Evolutionary conservation across 2,329 filamentous ascomycete species (phyloP).

Genomic region (Aspergillus pseudoglaucus): DNA sequence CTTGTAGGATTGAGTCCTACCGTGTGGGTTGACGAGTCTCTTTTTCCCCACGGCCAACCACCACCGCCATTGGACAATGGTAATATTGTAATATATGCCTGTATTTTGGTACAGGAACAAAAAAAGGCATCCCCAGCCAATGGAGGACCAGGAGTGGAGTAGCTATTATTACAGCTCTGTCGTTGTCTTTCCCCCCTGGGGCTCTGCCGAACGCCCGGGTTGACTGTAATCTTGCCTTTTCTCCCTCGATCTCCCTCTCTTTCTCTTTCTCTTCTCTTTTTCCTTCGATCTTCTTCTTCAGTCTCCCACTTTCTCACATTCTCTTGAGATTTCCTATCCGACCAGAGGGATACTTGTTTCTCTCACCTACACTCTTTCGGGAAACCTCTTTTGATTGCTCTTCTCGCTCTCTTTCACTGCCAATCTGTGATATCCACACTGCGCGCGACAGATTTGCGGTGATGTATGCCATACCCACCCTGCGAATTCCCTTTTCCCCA

Average conservation of each 20-base stretch:
- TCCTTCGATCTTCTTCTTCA: constrained; percentile 15
- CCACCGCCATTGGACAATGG: too few species aligned
- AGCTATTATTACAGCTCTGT: too few species aligned
- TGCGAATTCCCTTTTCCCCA: not conserved
- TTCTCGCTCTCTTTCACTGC: constrained; percentile 2
- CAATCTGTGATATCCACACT: constrained; percentile 20
- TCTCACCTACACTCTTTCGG: constrained; percentile 38
- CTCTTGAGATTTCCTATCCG: constrained; percentile 32
- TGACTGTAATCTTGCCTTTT: constrained; percentile 14
- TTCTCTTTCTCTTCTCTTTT: constrained; percentile 11
- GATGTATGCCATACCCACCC: constrained; percentile 22
- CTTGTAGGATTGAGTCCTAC: too few species aligned
- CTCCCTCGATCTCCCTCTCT: constrained; percentile 18
- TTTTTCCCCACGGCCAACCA: too few species aligned
- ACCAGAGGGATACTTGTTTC: constrained; percentile 33
- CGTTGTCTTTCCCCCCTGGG: too few species aligned
- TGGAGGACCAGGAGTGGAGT: not conserved
- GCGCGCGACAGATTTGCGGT: constrained; percentile 23
- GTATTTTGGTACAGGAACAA: too few species aligned
- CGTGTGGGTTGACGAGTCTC: too few species aligned
- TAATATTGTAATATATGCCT: too few species aligned
- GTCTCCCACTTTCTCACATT: constrained; percentile 8
- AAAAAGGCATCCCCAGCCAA: not conserved
- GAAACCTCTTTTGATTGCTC: constrained; percentile 25
- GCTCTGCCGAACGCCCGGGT: not conserved